Evolutionary conservation across 176 grass and related monocot genomes (phyloP).

Genomic region (Thalia dealbata): DNA sequence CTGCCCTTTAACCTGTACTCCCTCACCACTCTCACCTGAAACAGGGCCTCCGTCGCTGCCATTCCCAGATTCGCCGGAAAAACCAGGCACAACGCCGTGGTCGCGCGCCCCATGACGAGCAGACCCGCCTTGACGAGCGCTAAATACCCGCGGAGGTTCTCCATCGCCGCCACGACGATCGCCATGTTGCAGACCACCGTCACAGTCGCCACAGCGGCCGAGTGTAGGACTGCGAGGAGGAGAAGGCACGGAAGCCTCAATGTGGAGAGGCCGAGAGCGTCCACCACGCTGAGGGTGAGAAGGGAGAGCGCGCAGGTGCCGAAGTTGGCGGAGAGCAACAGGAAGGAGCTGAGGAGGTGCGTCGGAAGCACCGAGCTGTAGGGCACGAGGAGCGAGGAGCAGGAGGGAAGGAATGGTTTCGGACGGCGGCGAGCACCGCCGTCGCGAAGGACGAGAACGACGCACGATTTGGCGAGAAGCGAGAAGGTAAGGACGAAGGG

Average conservation of each 20-base stretch:
- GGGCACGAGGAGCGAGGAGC: constrained; percentile 14
- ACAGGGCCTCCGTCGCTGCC: constrained; percentile 52
- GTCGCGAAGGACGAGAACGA: constrained; percentile 35
- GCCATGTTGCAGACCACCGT: constrained; percentile 77
- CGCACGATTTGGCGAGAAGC: constrained; percentile 62
- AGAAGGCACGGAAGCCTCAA: no score
- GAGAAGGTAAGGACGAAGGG: constrained; percentile 61
- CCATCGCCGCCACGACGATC: constrained; percentile 48
- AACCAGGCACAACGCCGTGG: constrained; percentile 49
- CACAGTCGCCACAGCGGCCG: constrained; percentile 39
- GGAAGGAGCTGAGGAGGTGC: constrained; percentile 43
- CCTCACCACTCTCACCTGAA: constrained; percentile 58
- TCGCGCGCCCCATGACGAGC: constrained; percentile 27
- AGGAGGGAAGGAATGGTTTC: constrained; percentile 17
- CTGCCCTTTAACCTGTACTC: constrained; percentile 21
- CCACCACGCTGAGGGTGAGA: constrained; percentile 48
- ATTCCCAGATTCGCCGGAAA: constrained; percentile 64
- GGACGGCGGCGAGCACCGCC: background rate
- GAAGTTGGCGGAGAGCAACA: constrained; percentile 56
- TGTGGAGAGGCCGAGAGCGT: constrained; percentile 26
- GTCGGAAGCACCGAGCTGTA: constrained; percentile 49
- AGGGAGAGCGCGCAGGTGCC: constrained; percentile 56
- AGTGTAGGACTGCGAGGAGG: constrained; percentile 39
- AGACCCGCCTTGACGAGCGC: constrained; percentile 61
- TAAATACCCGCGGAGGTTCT: constrained; percentile 33